A percentile compares a stretch with the other conserved stretches of the same genome.
Evolutionary conservation across 2,329 filamentous ascomycete genomes (phyloP).

Genomic region (Piedraia hortae): DNA sequence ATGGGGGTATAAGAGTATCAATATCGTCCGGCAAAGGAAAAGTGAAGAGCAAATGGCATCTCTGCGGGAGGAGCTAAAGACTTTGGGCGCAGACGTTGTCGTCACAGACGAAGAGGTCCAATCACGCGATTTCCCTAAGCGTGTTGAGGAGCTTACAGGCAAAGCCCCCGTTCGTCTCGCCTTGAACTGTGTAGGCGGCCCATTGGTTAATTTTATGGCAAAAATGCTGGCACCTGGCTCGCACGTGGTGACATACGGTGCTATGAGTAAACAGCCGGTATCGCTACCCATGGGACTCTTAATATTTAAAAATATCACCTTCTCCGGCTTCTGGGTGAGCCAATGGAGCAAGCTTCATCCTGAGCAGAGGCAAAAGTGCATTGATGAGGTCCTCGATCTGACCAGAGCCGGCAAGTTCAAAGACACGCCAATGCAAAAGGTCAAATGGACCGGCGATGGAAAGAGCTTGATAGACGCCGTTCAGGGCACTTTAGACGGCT

Average conservation of each 20-base stretch:
- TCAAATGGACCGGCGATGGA: constrained; percentile 63
- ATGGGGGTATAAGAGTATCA: constrained; percentile 80
- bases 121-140: constrained; percentile 33
- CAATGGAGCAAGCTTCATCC: constrained; percentile 58
- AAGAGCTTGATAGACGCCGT: constrained; percentile 45
- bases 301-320: constrained; percentile 78
- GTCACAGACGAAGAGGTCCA: constrained; percentile 33
- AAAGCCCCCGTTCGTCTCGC: constrained; percentile 48
- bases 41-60: constrained; percentile 39
- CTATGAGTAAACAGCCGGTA: constrained; percentile 75
- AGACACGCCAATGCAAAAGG: constrained; percentile 56
- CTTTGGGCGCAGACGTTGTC: constrained; percentile 34
- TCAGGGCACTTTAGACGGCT: constrained; percentile 60
- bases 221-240: constrained; percentile 39
- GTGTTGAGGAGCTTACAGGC: constrained; percentile 38
- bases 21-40: constrained; percentile 59
- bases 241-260: constrained; percentile 77
- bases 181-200: constrained; percentile 83
- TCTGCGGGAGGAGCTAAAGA: constrained; percentile 31
- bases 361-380: constrained; percentile 45
- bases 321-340: constrained; percentile 87
- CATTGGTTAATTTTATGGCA: constrained; percentile 51
- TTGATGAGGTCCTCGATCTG: constrained; percentile 59
- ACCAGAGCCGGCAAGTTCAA: constrained; percentile 50
- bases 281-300: constrained; percentile 54